These are phyloP conservation scores for Penicillium ochrochloron DNA, from an alignment of 495 filamentous ascomycete species.

Conservation along the genomic window DNA sequence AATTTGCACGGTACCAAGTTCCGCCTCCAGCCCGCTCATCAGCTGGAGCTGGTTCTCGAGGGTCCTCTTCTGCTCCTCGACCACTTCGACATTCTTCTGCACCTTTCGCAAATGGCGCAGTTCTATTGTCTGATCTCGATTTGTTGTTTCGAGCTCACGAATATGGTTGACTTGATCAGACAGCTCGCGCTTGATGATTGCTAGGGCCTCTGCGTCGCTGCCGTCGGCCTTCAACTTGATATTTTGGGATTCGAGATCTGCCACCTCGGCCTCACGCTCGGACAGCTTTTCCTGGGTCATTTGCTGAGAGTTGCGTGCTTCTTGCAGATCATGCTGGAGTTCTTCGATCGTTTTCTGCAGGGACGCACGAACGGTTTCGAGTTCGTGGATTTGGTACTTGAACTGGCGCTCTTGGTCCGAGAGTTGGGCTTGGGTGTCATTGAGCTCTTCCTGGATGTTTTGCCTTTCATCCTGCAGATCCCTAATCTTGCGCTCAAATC, in stretches of 20 bases:
- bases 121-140: constrained; percentile 79
- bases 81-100: constrained; percentile 85
- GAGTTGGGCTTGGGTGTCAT: constrained; percentile 72
- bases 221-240: constrained; percentile 80
- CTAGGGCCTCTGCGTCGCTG: constrained; percentile 81
- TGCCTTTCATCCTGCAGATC: constrained; percentile 73
- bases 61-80: constrained; percentile 91
- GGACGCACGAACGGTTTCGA: constrained; percentile 70
- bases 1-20: constrained; percentile 76
- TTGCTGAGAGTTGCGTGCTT: constrained; percentile 64
- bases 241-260: constrained; percentile 78
- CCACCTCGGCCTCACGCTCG: constrained; percentile 70
- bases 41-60: constrained; percentile 77
- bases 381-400: constrained; percentile 70
- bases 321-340: constrained; percentile 69
- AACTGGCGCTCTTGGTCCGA: constrained; percentile 71
- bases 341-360: constrained; percentile 71
- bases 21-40: constrained; percentile 72
- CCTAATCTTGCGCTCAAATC: constrained; percentile 72
- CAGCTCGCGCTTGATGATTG: constrained; percentile 82
- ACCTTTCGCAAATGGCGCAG: constrained; percentile 77
- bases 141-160: constrained; percentile 76
- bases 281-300: constrained; percentile 67
- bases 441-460: constrained; percentile 72
- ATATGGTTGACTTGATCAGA: constrained; percentile 90